Base-by-base conservation (phyloP, 2,329 filamentous ascomycete genomes). In the Ascochyta koolunga region DNA sequence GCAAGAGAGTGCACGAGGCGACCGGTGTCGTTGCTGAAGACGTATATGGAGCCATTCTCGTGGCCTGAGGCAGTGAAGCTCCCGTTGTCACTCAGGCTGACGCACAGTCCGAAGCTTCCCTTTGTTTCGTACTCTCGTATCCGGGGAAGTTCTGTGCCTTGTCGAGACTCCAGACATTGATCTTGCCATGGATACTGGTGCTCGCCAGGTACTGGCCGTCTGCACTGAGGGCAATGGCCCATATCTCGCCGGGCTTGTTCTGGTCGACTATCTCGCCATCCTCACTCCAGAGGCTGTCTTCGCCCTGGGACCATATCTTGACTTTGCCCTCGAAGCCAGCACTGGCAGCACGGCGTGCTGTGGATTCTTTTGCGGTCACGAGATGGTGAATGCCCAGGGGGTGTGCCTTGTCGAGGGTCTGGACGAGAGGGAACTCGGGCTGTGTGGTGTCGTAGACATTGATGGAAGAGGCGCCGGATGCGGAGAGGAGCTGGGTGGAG, bases 11-110 rank as follows among this genome's bases (percentile, higher is more conserved):
- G 93, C 11, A 90, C 81, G 65, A 99, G 85, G 48, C 91, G 86
- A 3, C 91, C 90, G 0, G 89, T 91, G 64, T 92, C 88, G 68
- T 96, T 98, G 79, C 92, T 93, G 82, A 98, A 99, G 58, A 99
- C 86, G 77, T 97, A 97, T 59, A 98, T 85, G 11, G 87, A 88
- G 15, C 95, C 95, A 67, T 90, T 96, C 73, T 96, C 90, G 76
- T 99, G 93, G 0, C 95, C 95, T 46, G 89, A 96, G 4, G 93
- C 93, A 25, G 93, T 96, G 74, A 91, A 89, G 59, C 85, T 87
- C 47, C 93, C 93, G 73, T 99, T 89, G 18, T 79, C 72, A 55
- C 84, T 87, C 72, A 98, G 77, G 72, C 95, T 93, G 57, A 99
- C 87, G 67, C 89, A 89, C 78, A 95, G 86, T 32, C 92, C 93